phyloP scores from a whole-genome alignment of 2,329 filamentous ascomycete species.

The Sphaerulina musiva region DNA sequence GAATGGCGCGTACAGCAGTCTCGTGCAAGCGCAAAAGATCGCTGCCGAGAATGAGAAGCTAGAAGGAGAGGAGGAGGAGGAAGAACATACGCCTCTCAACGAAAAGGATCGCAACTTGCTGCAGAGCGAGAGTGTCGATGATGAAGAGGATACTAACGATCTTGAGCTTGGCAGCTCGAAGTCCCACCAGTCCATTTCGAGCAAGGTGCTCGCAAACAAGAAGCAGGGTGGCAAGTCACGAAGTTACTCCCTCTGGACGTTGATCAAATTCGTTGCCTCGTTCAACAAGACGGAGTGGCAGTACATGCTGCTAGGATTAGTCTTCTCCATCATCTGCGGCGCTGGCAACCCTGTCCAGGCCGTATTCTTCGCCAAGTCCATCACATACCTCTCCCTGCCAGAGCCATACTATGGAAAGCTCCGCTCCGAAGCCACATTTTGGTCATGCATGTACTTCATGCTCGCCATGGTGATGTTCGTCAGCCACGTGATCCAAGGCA shows the following conservation, averaged over 20 bases:
- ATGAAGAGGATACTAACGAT: conserved; percentile 55
- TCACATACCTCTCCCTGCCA: conserved; percentile 61
- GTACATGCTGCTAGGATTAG: conserved; percentile 65
- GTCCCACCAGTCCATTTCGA: conserved; percentile 57
- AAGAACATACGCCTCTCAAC: conserved; percentile 24
- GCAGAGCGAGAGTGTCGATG: conserved; percentile 27
- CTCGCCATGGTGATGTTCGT: conserved; percentile 68
- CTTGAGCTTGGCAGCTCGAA: conserved; percentile 50
- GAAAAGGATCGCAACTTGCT: conserved; percentile 28
- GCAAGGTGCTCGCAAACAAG: conserved; percentile 57
- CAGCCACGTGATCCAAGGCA: conserved; percentile 60
- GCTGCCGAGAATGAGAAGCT: conserved; percentile 54
- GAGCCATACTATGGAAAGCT: conserved; percentile 50
- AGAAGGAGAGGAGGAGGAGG: conserved; percentile 34
- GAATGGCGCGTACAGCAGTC: conserved; percentile 68
- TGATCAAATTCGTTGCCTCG: conserved; percentile 70
- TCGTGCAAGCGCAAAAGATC: conserved; percentile 85
- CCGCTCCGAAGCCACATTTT: conserved; percentile 70
- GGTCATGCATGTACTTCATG: conserved; percentile 84
- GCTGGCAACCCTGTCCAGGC: conserved; percentile 70
- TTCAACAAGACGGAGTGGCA: conserved; percentile 71
- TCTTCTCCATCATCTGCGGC: conserved; percentile 71
- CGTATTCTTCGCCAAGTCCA: conserved; percentile 84
- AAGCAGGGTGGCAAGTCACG: conserved; percentile 1
- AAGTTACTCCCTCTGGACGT: conserved; percentile 64